phyloP scores from a whole-genome alignment of 768 basidiomycete genomes.

The Tylopilus subfusipes region DNA sequence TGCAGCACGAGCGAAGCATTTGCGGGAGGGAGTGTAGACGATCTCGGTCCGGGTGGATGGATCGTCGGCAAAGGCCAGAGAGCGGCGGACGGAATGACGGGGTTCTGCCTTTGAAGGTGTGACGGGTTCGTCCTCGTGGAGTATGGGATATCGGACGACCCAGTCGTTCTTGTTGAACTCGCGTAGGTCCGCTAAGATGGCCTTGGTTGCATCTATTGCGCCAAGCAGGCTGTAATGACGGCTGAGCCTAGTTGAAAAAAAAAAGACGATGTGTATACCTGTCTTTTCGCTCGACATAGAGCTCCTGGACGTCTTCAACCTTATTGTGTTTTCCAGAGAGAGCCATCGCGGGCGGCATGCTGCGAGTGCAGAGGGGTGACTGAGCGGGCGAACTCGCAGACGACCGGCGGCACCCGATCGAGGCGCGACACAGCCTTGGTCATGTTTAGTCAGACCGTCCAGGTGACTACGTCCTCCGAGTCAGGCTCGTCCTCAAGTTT shows the following conservation, averaged over 20 bases:
- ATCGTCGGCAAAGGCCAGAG: constrained; percentile 84
- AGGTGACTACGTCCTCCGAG: too few relatives aligned
- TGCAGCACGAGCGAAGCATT: constrained; percentile 52
- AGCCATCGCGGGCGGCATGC: constrained; percentile 16
- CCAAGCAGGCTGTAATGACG: constrained; percentile 44
- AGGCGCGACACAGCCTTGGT: constrained; percentile 4
- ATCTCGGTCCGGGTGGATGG: constrained; percentile 66
- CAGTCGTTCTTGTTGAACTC: constrained; percentile 83
- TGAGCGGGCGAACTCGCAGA: constrained; percentile 3
- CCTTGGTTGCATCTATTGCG: constrained; percentile 71
- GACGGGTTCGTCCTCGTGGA: constrained; percentile 42
- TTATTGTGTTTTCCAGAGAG: constrained; percentile 37
- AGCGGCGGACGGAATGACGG: constrained; percentile 53
- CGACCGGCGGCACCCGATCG: background rate
- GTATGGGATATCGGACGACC: constrained; percentile 85
- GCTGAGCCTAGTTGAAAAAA: background rate
- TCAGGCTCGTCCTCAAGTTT: too few relatives aligned
- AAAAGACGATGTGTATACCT: constrained; percentile 44
- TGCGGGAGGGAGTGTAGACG: constrained; percentile 47
- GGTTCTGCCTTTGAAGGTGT: constrained; percentile 26
- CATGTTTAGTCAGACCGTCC: constrained; percentile 22
- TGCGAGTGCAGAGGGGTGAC: background rate
- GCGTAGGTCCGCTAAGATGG: constrained; percentile 65
- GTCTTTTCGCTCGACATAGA: constrained; percentile 72
- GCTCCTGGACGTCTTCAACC: constrained; percentile 72